Evolutionary conservation across 225 moss, liverwort and hornwort genomes (phyloP), one percentile per base, ranked within the genome.

Genomic region (Marchantia paleacea): DNA sequence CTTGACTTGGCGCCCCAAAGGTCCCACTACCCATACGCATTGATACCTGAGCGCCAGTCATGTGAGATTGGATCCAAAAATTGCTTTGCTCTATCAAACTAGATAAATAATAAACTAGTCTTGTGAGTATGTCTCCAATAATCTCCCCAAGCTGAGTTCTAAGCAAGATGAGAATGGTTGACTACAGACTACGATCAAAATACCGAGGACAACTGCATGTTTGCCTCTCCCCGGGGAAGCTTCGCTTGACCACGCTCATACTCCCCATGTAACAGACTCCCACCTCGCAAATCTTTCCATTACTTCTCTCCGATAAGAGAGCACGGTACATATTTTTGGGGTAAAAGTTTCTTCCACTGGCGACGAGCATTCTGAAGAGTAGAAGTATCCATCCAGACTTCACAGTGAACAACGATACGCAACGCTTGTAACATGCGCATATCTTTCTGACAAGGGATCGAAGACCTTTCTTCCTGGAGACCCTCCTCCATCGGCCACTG

Each of bases 1-100:
- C 73, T 50, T 24, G 15, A 5, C 3, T 54, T 12, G 13, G 54
- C 26, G 28, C 74, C 39, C 39, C 2, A 39, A 39, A 29, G 28
- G 28, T 55, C 74, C 26, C 26, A 53, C 29, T 55, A 15, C 7
- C 69, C 15, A 49, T 48, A 70, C 18, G 18, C 69, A 49, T 18
- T 26, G 55, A 16, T 55, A 74, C 15, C 22, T 55, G 6, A n/a
- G 55, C 53, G 55, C 74, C 74, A 74, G 28, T 53, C 73, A 49
- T 54, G 55, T 73, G 12, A 54, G 74, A 74, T 22, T 55, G 74
- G 74, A 52, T 54, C 29, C 74, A 74, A 55, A 55, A 53, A 55
- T 74, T 74, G 74, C 54, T 52, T 7, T 74, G 26, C 52, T 74
- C 54, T 26, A 12, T 29, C n/a, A 55, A n/a, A 51, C 72, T 72